phyloP scores from a whole-genome alignment of 2,329 filamentous ascomycete genomes.

The Calonectria leucothoes region DNA sequence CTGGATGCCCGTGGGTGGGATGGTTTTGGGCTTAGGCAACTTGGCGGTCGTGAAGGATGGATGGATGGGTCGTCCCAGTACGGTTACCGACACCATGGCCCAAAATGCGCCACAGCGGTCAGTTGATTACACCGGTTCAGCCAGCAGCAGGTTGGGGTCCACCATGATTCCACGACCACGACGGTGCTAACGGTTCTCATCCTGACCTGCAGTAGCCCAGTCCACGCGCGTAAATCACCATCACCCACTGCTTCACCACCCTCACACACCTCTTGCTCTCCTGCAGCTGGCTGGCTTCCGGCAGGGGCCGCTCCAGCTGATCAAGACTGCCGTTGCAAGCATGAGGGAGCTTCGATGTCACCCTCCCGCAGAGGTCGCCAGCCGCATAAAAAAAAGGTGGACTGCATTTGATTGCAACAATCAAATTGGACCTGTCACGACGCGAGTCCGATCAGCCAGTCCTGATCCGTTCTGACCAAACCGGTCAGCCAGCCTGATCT shows the following conservation, averaged over 20 bases:
- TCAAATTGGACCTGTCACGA: neutral
- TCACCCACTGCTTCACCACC: neutral
- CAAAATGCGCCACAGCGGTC: slow-evolving; percentile 32
- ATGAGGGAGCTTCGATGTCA: slow-evolving; percentile 2
- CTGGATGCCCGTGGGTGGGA: neutral
- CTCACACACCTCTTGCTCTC: neutral
- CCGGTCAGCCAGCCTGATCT: neutral
- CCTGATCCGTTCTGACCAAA: neutral
- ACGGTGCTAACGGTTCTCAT: slow-evolving; percentile 37
- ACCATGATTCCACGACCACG: slow-evolving; percentile 18
- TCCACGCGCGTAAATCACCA: slow-evolving; percentile 28
- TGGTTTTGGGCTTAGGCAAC: neutral
- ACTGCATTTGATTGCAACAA: slow-evolving; percentile 19
- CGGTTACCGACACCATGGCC: slow-evolving; percentile 40
- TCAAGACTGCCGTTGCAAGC: neutral
- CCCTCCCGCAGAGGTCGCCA: slow-evolving; percentile 9
- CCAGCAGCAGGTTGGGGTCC: slow-evolving; percentile 11
- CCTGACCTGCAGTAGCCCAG: slow-evolving; percentile 36
- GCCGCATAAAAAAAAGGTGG: slow-evolving; percentile 15
- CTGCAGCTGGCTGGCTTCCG: slow-evolving; percentile 13
- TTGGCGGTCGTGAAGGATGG: slow-evolving; percentile 7
- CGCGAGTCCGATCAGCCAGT: slow-evolving; percentile 8
- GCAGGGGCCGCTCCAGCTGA: slow-evolving; percentile 12
- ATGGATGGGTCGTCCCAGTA: slow-evolving; percentile 18
- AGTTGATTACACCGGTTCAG: slow-evolving; percentile 18